phyloP scores from a whole-genome alignment of 768 basidiomycete genomes.

The Phylloporus arenicola region DNA sequence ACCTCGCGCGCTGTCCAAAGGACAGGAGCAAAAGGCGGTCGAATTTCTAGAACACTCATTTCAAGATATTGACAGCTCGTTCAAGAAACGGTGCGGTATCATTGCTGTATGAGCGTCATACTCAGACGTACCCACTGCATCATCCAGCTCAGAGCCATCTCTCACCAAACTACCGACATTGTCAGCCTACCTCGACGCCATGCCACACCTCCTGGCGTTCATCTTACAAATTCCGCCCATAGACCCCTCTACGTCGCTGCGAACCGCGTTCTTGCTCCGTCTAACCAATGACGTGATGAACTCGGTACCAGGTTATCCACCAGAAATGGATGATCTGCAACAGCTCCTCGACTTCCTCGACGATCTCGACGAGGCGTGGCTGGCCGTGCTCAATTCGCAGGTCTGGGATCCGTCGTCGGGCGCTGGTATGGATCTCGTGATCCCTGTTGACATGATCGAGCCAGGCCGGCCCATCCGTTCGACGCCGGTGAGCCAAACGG shows the following conservation, averaged over 20 bases:
- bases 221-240: constrained; percentile 72
- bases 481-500: no score
- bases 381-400: no score
- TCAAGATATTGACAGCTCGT: constrained; percentile 59
- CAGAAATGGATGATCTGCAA: constrained; percentile 39
- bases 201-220: constrained; percentile 51
- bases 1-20: constrained; percentile 37
- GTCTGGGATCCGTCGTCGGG: no score
- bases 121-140: background rate
- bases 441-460: no score
- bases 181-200: constrained; percentile 51
- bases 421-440: no score
- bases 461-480: no score
- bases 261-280: constrained; percentile 63
- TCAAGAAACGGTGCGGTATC: constrained; percentile 64
- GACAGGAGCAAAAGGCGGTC: constrained; percentile 61
- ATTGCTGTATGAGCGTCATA: background rate
- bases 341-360: constrained; percentile 62
- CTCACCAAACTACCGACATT: constrained; percentile 55
- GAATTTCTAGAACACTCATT: constrained; percentile 63
- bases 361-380: no score
- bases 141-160: constrained; percentile 25
- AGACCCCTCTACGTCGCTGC: constrained; percentile 62
- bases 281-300: constrained; percentile 63
- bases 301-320: constrained; percentile 57